Evolutionary conservation across 1,284 basidiomycete species (phyloP), one percentile per base, ranked within the genome.

Genomic region (Boletus smithii): DNA sequence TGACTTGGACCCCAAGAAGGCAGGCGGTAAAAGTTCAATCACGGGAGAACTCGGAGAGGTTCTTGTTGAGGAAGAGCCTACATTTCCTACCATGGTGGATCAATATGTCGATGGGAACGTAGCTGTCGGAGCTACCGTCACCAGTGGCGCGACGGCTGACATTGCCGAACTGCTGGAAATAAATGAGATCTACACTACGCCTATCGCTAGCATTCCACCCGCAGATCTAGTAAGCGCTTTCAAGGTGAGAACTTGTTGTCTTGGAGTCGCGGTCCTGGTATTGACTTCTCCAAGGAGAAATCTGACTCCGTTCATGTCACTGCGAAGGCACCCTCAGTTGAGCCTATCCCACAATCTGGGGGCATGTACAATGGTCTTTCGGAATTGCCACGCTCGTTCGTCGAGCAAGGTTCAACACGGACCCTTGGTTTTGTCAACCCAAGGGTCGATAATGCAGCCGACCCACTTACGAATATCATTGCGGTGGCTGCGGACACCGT

Each of bases 1-100:
- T 2, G 65, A 63, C 17, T 34, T 55, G 49, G 62, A 52, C 57
- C 27, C 27, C 22, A 65, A 63, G 39, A 72, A 66, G 59, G 66
- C 68, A 48, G 62, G 66, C 42, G 60, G 50, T n/a, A 71, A 65
- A 59, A 55, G 61, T 23, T 65, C 66, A 17, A 69, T 68, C 48
- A 65, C 81, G 20, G 81, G 81, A 16, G 84, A 88, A 68, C 71
- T 84, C 73, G 85, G 83, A 39, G 82, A 86, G 59, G 69, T 79
- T 18, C 57, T 84, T 29, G 53, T 64, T 20, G 80, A 83, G 53
- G 81, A 79, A 55, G 73, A 71, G 17, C 44, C 52, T 22, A 8
- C 34, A 18, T 35, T 16, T 37, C 24, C 47, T 14, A 8, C 18
- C 31, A 32, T 37, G 11, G 29, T 23, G 41, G 58, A 56, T 36